Evolutionary conservation across 495 filamentous ascomycete species (phyloP).

Genomic region (Penicillium angulare): DNA sequence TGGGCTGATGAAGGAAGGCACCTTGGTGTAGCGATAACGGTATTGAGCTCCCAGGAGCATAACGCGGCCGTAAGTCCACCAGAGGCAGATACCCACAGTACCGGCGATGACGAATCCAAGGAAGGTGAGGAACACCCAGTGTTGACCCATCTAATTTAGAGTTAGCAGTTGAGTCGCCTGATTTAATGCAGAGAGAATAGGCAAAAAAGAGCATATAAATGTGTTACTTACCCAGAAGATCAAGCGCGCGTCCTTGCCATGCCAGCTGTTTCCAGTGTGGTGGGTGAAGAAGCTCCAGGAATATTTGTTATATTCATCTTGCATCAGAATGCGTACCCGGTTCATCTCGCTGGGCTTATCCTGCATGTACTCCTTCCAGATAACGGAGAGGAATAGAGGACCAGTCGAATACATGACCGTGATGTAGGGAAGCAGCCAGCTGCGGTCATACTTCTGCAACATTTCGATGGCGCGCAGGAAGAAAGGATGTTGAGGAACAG

Average conservation of each 20-base stretch:
- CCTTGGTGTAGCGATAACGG: constrained; percentile 42
- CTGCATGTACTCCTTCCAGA: constrained; percentile 77
- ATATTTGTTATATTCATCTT: constrained; percentile 66
- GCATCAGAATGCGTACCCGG: constrained; percentile 57
- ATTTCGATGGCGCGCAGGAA: constrained; percentile 71
- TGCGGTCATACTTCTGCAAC: constrained; percentile 67
- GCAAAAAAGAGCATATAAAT: not conserved
- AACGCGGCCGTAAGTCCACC: constrained; percentile 53
- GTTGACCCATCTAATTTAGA: constrained; percentile 56
- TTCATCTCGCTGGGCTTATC: constrained; percentile 35
- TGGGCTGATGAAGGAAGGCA: constrained; percentile 27
- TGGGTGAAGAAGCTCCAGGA: constrained; percentile 79
- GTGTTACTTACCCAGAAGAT: constrained; percentile 67
- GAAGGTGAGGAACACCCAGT: constrained; percentile 71
- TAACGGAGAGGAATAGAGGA: constrained; percentile 77
- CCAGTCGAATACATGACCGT: constrained; percentile 88
- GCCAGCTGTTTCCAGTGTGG: constrained; percentile 74
- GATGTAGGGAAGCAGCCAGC: constrained; percentile 80
- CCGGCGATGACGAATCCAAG: constrained; percentile 60
- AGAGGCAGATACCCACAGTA: constrained; percentile 54
- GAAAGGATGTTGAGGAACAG: constrained; percentile 78
- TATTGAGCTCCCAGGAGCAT: constrained; percentile 46
- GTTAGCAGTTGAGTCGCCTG: constrained; percentile 5
- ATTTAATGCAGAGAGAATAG: too few relatives aligned
- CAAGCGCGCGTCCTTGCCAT: constrained; percentile 67